Percentiles rank a stretch among this genome's conserved stretches.
Evolutionary conservation across 1,284 basidiomycete species (phyloP).

Genomic region (Trametes polyzona): DNA sequence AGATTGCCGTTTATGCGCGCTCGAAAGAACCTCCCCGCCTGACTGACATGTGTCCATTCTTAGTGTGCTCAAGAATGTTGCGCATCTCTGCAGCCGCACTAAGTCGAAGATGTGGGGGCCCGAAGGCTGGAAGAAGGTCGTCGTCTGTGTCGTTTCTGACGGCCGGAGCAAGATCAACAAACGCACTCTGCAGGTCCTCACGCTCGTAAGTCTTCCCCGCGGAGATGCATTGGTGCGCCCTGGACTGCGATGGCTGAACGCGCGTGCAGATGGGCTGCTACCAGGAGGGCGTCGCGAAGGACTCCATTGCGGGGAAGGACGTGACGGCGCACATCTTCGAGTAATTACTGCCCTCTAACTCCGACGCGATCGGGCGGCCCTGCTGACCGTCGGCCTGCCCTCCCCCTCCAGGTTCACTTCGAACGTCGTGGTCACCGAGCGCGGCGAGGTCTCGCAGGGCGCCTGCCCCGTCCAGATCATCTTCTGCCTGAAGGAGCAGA

Average conservation of each 20-base stretch:
- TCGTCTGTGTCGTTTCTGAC: conserved; percentile 92
- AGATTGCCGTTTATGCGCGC: background rate
- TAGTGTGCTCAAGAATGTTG: conserved; percentile 89
- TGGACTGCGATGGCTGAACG: background rate
- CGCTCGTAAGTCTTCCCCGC: conserved; percentile 51
- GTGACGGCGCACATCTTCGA: conserved; percentile 96
- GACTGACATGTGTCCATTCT: conserved; percentile 1
- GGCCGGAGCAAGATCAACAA: conserved; percentile 92
- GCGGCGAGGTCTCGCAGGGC: conserved; percentile 85
- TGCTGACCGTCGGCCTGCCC: conserved; percentile 15
- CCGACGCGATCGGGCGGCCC: background rate
- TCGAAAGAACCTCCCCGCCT: background rate
- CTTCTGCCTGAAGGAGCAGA: conserved; percentile 95
- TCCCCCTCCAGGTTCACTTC: conserved; percentile 76
- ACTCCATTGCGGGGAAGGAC: conserved; percentile 89
- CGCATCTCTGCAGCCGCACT: conserved; percentile 80
- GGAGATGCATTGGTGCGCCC: background rate
- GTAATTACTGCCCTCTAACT: conserved; percentile 41
- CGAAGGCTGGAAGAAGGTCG: conserved; percentile 95
- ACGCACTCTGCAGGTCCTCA: conserved; percentile 82
- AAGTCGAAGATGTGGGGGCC: conserved; percentile 93
- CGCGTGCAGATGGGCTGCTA: conserved; percentile 88
- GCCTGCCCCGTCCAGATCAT: conserved; percentile 89
- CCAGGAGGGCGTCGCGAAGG: conserved; percentile 95
- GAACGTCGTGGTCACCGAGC: conserved; percentile 77